Percentiles rank a stretch among this genome's conserved stretches.
phyloP scores from a whole-genome alignment of 208 protist species.

The Leishmania mexicana region DNA sequence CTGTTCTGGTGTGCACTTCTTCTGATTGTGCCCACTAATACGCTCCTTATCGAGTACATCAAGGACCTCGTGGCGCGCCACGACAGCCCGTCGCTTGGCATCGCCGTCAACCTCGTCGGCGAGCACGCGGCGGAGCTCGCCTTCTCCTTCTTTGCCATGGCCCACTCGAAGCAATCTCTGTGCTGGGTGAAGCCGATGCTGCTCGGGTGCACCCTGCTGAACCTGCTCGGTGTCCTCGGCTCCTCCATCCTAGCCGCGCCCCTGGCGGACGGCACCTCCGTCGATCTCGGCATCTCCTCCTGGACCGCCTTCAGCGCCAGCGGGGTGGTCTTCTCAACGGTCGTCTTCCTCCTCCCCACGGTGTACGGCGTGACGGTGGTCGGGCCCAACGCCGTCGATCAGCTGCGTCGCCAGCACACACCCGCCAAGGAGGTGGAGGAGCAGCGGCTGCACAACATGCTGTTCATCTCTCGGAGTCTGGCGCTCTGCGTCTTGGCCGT shows the following conservation, averaged over 20 bases:
- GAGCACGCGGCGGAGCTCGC: slow-evolving; percentile 65
- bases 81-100: slow-evolving; percentile 40
- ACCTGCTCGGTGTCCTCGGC: slow-evolving; percentile 70
- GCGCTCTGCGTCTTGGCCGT: slow-evolving; percentile 32
- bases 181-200: slow-evolving; percentile 61
- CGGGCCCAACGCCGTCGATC: slow-evolving; percentile 12
- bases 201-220: slow-evolving; percentile 65
- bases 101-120: slow-evolving; percentile 58
- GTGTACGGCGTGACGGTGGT: slow-evolving; percentile 41
- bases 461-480: slow-evolving; percentile 43
- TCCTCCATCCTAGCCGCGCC: slow-evolving; percentile 44
- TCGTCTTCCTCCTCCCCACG: slow-evolving; percentile 58
- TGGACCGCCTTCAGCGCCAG: slow-evolving; percentile 44
- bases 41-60: slow-evolving; percentile 44
- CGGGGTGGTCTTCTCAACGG: slow-evolving; percentile 39
- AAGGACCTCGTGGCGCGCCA: slow-evolving; percentile 65
- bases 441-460: slow-evolving; percentile 26
- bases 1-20: slow-evolving; percentile 39
- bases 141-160: slow-evolving; percentile 52
- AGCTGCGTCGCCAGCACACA: slow-evolving; percentile 12
- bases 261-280: slow-evolving; percentile 21
- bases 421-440: slow-evolving; percentile 7
- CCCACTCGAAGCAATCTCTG: slow-evolving; percentile 33
- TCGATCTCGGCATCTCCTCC: slow-evolving; percentile 35
- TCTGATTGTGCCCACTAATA: slow-evolving; percentile 33